Evolutionary conservation across 2,329 filamentous ascomycete species (phyloP).

Genomic region (Immersiporthe knoxdaviesiana): DNA sequence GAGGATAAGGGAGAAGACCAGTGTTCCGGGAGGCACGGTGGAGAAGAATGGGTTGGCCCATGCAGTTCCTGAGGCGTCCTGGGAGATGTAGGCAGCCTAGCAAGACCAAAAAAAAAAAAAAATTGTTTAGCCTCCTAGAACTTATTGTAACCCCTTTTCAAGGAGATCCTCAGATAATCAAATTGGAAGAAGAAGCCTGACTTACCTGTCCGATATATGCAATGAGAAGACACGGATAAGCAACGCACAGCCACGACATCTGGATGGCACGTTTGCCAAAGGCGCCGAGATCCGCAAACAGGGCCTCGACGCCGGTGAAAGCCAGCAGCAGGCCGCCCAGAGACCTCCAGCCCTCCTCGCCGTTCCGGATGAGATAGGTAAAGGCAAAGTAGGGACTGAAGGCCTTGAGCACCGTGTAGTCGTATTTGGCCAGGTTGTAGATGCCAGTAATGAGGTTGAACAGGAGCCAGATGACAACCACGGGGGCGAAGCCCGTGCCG

Average conservation of each 20-base stretch:
- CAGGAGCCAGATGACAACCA: slow-evolving; percentile 68
- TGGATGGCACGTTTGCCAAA: slow-evolving; percentile 73
- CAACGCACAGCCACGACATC: slow-evolving; percentile 70
- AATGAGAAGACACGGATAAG: slow-evolving; percentile 67
- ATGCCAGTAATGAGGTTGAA: slow-evolving; percentile 67
- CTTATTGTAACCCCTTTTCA: no score
- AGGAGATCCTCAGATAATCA: neutral
- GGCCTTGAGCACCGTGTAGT: slow-evolving; percentile 58
- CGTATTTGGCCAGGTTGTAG: slow-evolving; percentile 59
- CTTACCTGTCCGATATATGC: slow-evolving; percentile 61
- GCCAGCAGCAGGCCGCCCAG: slow-evolving; percentile 73
- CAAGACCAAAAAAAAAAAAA: no score
- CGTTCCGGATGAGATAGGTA: slow-evolving; percentile 61
- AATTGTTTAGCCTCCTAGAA: neutral
- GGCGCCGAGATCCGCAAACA: slow-evolving; percentile 78
- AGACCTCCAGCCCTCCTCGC: slow-evolving; percentile 63
- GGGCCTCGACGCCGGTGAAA: slow-evolving; percentile 78
- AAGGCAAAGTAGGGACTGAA: slow-evolving; percentile 65
- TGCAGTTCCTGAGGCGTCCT: slow-evolving; percentile 55
- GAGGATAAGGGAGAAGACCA: slow-evolving; percentile 70
- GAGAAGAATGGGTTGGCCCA: slow-evolving; percentile 77
- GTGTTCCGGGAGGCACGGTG: slow-evolving; percentile 66
- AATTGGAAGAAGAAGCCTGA: no score
- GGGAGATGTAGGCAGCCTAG: slow-evolving; percentile 73
- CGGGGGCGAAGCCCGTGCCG: slow-evolving; percentile 64